Base-by-base conservation (phyloP, 192 early-diverging fungal genomes). In the Mortierella claussenii region DNA sequence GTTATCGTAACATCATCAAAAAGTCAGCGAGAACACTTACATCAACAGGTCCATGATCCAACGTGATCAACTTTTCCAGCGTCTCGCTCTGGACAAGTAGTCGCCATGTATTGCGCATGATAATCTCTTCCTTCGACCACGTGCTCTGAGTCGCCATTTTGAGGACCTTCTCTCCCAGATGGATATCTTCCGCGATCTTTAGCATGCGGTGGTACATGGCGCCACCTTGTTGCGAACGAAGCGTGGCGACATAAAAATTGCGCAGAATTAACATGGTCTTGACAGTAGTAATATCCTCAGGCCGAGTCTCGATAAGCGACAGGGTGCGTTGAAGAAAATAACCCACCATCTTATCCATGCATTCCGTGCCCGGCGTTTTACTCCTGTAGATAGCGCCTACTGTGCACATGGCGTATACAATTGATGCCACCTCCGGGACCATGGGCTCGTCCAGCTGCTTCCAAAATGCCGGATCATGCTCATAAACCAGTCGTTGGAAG, bases 381-480 rank as follows among this genome's bases (percentile, higher is more conserved):
- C 30, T 61, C 36, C 26, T 53, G 21, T 58, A 61, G 5, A 75
- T 11, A 1, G 71, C 71, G 1, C 71, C 71, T 15, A 66, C 44
- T 1, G 64, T 61, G 23, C 71, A 75, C 71, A 75, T 75, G 30
- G 71, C 62, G 32, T 75, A 75, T 11, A 75, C 71, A 20, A 75
- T 30, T 21, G 62, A 60, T 9, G 71, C 62, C 11, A 60, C 42
- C 21, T 65, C 64, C 13, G 62, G 57, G 13, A 42, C 34, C 27
- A 75, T 58, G 4, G 57, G 62, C 6, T 30, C 37, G 9, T 75
- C 55, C 28, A 75, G 63, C 44, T 57, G 40, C n/a, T 30, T 60
- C 71, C 63, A 75, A 54, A 75, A 75, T 33, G 55, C 57, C 5
- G 63, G 57, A 9, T 47, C 49, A 23, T 36, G 23, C 23, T 65